Base-by-base conservation (phyloP, 768 basidiomycete species). In the Tylopilus vinaceipallidus region DNA sequence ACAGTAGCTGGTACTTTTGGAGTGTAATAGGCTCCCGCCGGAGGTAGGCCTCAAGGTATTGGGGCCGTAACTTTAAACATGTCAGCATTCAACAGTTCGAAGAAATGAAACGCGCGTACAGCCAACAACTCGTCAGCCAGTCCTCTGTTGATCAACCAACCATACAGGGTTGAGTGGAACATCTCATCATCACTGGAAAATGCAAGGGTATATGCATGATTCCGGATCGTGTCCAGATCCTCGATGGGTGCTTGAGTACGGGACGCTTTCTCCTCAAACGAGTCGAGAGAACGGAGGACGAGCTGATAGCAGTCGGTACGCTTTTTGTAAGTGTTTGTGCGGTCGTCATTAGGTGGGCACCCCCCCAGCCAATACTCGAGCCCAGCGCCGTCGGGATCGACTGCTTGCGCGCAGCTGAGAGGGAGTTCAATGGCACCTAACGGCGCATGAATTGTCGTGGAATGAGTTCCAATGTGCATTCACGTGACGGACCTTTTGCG, bases 121-220 rank as follows among this genome's bases (percentile, higher is more conserved):
- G 95, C 93, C 33, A 98, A 75, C 16, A 99, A 73, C 61, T 93
- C 89, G 62, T 98, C 92, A 20, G 91, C 87, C 57, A 91, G 74
- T 5, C 84, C 82, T 27, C 82, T 81, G 24, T 73, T 72, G 37
- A 97, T 88, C 42, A 95, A 74, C 97, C 97, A 98, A 59, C 97
- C 92, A 62, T 99, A 99, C 50, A 99, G 66, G 16, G 84, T 85
- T 27, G 88, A 92, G 69, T 98, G 94, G 72, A 98, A 98, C 72
- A 95, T 82, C 59, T 93, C 86, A 65, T 98, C 97, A 27, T 87
- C 80, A 58, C 86, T 85, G 6, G 81, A 74, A 49, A 98, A 86
- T 1, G 92, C 91, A 49, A 94, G 76, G 30, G 88, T 84, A 64
- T 94, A 97, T 0, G 94, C 93, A 62, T 89, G 86, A 41, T 77